A percentile compares a stretch with the other conserved stretches of the same genome.
phyloP scores from a whole-genome alignment of 2,329 filamentous ascomycete species.

The Dothistroma septosporum region DNA sequence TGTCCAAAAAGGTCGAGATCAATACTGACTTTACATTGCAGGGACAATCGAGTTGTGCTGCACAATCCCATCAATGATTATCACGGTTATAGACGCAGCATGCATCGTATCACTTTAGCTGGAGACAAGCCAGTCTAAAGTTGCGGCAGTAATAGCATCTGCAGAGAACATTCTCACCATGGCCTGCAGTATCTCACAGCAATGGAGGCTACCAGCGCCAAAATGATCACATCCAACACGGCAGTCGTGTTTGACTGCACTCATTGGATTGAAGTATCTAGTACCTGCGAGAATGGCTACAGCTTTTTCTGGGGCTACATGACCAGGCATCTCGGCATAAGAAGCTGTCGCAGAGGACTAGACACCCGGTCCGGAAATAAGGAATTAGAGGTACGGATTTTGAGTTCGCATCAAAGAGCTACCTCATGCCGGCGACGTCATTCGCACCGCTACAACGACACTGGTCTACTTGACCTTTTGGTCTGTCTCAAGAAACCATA shows the following conservation, averaged over 20 bases:
- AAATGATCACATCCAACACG: too few relatives aligned
- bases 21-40: slow-evolving; percentile 3
- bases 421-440: not conserved
- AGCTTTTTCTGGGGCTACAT: too few relatives aligned
- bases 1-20: too few relatives aligned
- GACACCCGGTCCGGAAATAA: not conserved
- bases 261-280: too few relatives aligned
- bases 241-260: too few relatives aligned
- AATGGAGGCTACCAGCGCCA: too few relatives aligned
- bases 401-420: not conserved
- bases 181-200: too few relatives aligned
- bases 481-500: not conserved
- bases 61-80: slow-evolving; percentile 21
- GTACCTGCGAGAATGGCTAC: too few relatives aligned
- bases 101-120: slow-evolving; percentile 12
- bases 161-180: too few relatives aligned
- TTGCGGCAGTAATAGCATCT: not conserved
- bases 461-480: not conserved
- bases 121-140: slow-evolving; percentile 7
- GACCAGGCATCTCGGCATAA: not conserved
- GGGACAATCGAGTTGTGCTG: slow-evolving; percentile 21
- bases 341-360: not conserved
- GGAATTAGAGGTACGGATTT: not conserved
- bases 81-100: slow-evolving; percentile 9
- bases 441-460: not conserved